Conservation (phyloP, 768 basidiomycete genomes). For the Amanita subjunquillea region DNA sequence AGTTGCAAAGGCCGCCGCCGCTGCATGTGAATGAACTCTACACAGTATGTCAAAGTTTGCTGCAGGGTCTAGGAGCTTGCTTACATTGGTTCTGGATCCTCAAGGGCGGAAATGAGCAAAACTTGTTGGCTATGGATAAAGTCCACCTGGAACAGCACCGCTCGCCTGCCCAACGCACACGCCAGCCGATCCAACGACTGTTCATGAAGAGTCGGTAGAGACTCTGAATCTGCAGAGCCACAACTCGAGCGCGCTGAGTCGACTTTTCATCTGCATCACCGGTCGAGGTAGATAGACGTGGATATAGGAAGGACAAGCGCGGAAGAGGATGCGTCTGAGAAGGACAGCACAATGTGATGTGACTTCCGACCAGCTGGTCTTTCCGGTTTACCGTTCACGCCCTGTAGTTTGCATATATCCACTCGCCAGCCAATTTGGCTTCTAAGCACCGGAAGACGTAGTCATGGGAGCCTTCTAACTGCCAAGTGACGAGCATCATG, state of each 20-base stretch:
- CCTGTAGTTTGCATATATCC: no score
- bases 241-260: conserved; percentile 20
- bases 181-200: conserved; percentile 77
- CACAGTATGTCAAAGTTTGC: neutral
- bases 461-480: no score
- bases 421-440: no score
- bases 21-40: conserved; percentile 82
- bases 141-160: conserved; percentile 57
- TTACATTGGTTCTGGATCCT: conserved; percentile 66
- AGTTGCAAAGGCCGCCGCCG: conserved; percentile 72
- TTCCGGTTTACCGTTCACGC: no score
- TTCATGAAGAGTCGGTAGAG: conserved; percentile 68
- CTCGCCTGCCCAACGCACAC: conserved; percentile 66
- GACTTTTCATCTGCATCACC: no score
- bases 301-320: conserved; percentile 28
- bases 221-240: conserved; percentile 43
- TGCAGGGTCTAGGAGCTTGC: conserved; percentile 8
- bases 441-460: no score
- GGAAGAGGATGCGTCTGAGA: conserved; percentile 71
- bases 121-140: conserved; percentile 63
- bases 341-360: conserved; percentile 30
- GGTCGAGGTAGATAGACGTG: conserved; percentile 13
- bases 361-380: no score
- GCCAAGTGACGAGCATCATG: no score
- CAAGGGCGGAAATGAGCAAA: conserved; percentile 65